phyloP scores from a whole-genome alignment of 1,284 basidiomycete genomes.

The Melampsora americana region DNA sequence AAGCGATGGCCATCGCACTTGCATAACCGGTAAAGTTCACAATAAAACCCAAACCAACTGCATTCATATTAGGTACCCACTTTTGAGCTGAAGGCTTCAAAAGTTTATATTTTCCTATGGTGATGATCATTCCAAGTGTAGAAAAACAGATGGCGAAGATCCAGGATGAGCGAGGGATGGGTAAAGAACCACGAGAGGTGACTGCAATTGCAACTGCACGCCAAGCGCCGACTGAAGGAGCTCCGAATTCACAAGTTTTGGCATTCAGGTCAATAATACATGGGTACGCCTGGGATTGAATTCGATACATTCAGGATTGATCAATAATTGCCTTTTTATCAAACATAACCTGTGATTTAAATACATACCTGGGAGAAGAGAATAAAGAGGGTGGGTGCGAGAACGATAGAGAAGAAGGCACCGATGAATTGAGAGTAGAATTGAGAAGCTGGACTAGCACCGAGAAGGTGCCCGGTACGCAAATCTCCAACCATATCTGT shows the following conservation, averaged over 20 bases:
- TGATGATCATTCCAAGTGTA: slow-evolving; percentile 58
- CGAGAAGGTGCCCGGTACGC: slow-evolving; percentile 68
- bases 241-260: slow-evolving; percentile 61
- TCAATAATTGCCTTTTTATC: not conserved
- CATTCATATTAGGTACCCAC: slow-evolving; percentile 67
- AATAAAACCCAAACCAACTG: slow-evolving; percentile 63
- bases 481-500: slow-evolving; percentile 71
- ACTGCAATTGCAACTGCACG: slow-evolving; percentile 64
- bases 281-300: slow-evolving; percentile 60
- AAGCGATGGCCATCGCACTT: slow-evolving; percentile 59
- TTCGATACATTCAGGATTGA: slow-evolving; percentile 46
- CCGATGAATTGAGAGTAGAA: slow-evolving; percentile 65
- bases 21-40: slow-evolving; percentile 60
- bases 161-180: slow-evolving; percentile 63
- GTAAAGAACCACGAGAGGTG: slow-evolving; percentile 52
- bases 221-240: slow-evolving; percentile 65
- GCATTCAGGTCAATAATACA: slow-evolving; percentile 61
- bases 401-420: slow-evolving; percentile 62
- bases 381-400: slow-evolving; percentile 63
- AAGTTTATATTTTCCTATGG: slow-evolving; percentile 60
- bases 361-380: slow-evolving; percentile 58
- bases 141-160: slow-evolving; percentile 64
- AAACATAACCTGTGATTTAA: not conserved
- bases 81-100: slow-evolving; percentile 62
- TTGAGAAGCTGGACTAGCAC: slow-evolving; percentile 66